A percentile compares a stretch with the other conserved stretches of the same genome.
phyloP scores from a whole-genome alignment of 768 basidiomycete genomes.

The Lactarius sp. region DNA sequence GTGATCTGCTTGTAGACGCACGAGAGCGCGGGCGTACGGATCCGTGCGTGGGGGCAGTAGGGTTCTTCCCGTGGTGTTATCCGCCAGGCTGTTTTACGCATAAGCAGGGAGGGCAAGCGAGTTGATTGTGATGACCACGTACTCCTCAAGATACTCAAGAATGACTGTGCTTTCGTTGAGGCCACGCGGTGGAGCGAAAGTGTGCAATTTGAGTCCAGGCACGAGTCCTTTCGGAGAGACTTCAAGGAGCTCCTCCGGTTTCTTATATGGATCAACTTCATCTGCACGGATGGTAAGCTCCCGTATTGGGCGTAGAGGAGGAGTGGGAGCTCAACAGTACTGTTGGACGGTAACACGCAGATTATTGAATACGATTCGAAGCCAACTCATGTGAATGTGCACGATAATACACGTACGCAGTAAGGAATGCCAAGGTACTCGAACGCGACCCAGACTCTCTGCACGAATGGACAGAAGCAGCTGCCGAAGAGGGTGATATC shows the following conservation, averaged over 20 bases:
- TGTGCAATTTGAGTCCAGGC: constrained; percentile 57
- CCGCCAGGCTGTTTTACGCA: neutral
- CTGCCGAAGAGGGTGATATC: constrained; percentile 65
- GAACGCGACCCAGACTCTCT: constrained; percentile 72
- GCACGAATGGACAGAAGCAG: constrained; percentile 81
- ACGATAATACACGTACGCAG: constrained; percentile 40
- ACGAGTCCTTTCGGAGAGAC: constrained; percentile 81
- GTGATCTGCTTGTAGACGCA: constrained; percentile 64
- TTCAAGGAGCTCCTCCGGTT: constrained; percentile 72
- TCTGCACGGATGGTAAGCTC: constrained; percentile 36
- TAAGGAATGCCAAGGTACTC: constrained; percentile 70
- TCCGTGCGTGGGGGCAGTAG: constrained; percentile 55
- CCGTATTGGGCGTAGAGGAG: no score
- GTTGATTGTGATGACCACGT: constrained; percentile 24
- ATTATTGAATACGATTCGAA: no score
- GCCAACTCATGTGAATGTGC: no score
- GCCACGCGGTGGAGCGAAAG: constrained; percentile 50
- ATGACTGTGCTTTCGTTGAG: constrained; percentile 80
- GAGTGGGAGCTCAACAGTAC: neutral
- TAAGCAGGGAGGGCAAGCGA: neutral
- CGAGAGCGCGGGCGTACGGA: constrained; percentile 63
- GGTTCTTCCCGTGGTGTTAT: neutral
- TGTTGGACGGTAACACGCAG: no score
- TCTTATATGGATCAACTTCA: constrained; percentile 81
- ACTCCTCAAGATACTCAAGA: constrained; percentile 77